Evolutionary conservation across 2,329 filamentous ascomycete species (phyloP), one percentile per base, ranked within the genome.

Genomic region (Trichoderma pleuroti): DNA sequence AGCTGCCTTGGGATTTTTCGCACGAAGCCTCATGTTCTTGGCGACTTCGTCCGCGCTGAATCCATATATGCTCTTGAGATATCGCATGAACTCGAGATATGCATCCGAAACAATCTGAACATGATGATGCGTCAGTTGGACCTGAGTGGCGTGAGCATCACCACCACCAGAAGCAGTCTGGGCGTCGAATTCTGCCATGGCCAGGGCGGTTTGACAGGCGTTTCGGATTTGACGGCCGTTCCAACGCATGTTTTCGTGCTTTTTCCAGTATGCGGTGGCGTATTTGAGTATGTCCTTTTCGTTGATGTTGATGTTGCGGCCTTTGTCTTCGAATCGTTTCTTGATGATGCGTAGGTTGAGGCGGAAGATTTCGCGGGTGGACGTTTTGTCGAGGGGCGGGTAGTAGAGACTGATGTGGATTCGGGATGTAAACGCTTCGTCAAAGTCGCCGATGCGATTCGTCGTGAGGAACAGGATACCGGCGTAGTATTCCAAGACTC

Each of bases 391-490:
- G 36, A 67, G 64, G 8, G 52, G 52, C 3, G 65, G 65, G 70
- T 81, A 81, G 59, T 78, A 77, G 3, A 81, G 73, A 5, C 77
- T 73, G 12, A 81, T 71, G 46, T 81, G 76, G 61, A 81, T 80
- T 7, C 79, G 76, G 2, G 79, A 81, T 65, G 79, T 78, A 74
- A 81, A 80, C 4, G 78, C 79, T 63, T 79, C 78, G 68, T 82
- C 80, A 14, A 82, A 79, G 1, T 75, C 76, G 3, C 73, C 77
- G 1, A 81, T 78, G 3, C 80, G 77, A 62, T 81, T 82, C 14
- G 77, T 78, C 0, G 80, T 81, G 3, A 81, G 73, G 42, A 82
- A 77, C 1, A 82, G 68, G 24, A 82, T 81, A 8, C 80, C 78
- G 6, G 75, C 74, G 68, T 79, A 80, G 67, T 80, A 81, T 57